Evolutionary conservation across 2,329 filamentous ascomycete genomes (phyloP), one percentile per base, ranked within the genome.

Genomic region (Gnomoniopsis sp.): DNA sequence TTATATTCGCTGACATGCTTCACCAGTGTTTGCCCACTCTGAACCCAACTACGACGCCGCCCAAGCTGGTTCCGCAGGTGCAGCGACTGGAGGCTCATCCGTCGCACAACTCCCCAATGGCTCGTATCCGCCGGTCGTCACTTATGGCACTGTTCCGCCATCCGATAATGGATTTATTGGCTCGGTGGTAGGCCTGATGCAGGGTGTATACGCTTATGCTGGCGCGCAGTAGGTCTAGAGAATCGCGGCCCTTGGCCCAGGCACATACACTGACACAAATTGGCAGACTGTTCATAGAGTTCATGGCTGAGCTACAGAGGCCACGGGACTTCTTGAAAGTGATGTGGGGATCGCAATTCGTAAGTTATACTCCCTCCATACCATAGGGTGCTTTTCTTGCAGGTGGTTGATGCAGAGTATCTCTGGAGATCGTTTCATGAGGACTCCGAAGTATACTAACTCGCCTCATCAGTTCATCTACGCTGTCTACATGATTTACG

Each of bases 201-300:
- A 80, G 47, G 78, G 75, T 2, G 81, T 85, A 4, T 82, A 79
- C 52, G 77, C 80, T 0, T 85, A 84, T 61, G 80, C 80, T 14
- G 82, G 83, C 2, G 79, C 80, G 0, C 78, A 80, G 65, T 30
- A 30, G 26, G 26, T 30, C 26, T 8, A 30, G 26, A 30, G 4
- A 30, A 30, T 30, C 8, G 26, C 26, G 4, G 8, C 8, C 8
- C 4, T 30, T 4, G 4, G 26, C 26, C 26, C 26, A 8, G n/a
- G n/a, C n/a, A 30, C 26, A 30, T 8, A 30, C 26, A 4, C 26
- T 30, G 26, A 30, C 26, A 30, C 4, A 8, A 4, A 4, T 30
- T 30, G 26, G 8, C 26, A 30, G 26, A 8, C 70, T 85, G 6
- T 85, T 84, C 65, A 75, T 77, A 34, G 80, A 83, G 55, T 79